phyloP scores from a whole-genome alignment of 2,329 filamentous ascomycete genomes.

The Allantophomopsis lycopodina region DNA sequence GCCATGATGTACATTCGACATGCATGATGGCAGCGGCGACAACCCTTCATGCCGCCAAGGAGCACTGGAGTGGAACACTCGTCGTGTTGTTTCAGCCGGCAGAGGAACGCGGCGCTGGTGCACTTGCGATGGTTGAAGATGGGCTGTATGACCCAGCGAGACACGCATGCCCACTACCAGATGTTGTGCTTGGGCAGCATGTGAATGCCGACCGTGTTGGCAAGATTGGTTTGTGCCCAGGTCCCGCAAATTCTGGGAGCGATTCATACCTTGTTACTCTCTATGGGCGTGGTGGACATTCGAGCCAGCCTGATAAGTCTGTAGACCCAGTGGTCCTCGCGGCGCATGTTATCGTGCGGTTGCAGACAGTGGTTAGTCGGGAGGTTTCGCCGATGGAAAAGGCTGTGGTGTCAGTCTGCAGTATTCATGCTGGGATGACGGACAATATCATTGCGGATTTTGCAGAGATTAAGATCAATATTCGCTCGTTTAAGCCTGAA shows the following conservation, averaged over 20 bases:
- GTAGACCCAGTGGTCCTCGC: conserved; percentile 31
- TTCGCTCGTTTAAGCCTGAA: conserved; percentile 29
- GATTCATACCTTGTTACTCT: conserved; percentile 35
- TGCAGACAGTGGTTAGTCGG: too few species aligned
- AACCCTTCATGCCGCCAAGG: conserved; percentile 29
- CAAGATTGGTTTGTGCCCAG: conserved; percentile 21
- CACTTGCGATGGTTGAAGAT: conserved; percentile 44
- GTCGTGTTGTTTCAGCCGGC: conserved; percentile 51
- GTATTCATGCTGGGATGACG: conserved; percentile 41
- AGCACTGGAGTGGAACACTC: conserved; percentile 44
- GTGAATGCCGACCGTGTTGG: conserved; percentile 31
- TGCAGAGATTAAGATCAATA: conserved; percentile 39
- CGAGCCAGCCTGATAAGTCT: conserved; percentile 36
- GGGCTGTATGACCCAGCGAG: conserved; percentile 32
- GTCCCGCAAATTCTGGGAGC: conserved; percentile 26
- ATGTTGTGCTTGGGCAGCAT: conserved; percentile 41
- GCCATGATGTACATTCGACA: conserved; percentile 30
- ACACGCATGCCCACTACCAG: conserved; percentile 27
- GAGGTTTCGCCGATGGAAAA: conserved; percentile 25
- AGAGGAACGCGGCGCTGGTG: conserved; percentile 48
- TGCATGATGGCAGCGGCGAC: conserved; percentile 32
- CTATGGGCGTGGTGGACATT: conserved; percentile 44
- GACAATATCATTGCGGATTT: conserved; percentile 45
- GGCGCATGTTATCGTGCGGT: too few species aligned
- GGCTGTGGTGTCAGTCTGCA: conserved; percentile 43